A percentile compares a stretch with the other conserved stretches of the same genome.
Conservation (phyloP, 2,329 filamentous ascomycete species). For the Didymella sp. region DNA sequence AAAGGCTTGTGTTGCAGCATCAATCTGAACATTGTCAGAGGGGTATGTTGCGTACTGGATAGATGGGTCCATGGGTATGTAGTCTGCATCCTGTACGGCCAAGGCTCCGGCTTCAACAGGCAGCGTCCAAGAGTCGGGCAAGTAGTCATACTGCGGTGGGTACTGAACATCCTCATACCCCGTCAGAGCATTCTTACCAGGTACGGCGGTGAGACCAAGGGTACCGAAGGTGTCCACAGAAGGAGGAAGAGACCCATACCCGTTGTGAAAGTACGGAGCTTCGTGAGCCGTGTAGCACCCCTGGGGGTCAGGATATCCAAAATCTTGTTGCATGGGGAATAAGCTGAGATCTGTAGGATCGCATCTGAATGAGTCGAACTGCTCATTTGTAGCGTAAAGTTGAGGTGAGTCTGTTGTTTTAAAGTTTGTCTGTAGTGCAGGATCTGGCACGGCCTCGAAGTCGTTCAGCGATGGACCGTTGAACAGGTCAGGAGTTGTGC, state of each 20-base stretch:
- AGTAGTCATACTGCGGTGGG: not conserved
- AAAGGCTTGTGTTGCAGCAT: not conserved
- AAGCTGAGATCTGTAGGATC: not conserved
- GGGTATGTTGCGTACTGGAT: not conserved
- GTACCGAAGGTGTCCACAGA: not conserved
- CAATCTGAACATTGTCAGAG: not conserved
- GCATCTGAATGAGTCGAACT: not conserved
- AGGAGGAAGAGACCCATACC: not conserved
- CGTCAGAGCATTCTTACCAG: not conserved
- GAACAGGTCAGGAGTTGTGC: not conserved
- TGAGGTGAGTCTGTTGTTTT: not conserved
- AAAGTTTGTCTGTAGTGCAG: not conserved
- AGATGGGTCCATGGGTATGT: not conserved
- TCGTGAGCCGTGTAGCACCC: constrained; percentile 8
- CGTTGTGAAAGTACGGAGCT: constrained; percentile 6
- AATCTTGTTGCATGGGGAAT: not conserved
- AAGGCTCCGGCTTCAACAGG: not conserved
- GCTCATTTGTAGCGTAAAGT: not conserved
- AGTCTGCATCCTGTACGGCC: not conserved
- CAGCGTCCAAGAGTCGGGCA: not conserved
- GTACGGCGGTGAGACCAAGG: constrained; percentile 2
- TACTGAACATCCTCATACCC: not conserved
- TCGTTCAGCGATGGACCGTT: not conserved
- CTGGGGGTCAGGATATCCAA: constrained; percentile 4
- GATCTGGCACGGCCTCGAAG: not conserved